phyloP scores from a whole-genome alignment of 805 yeast genomes.

The Zygosaccharomyces lentus region DNA sequence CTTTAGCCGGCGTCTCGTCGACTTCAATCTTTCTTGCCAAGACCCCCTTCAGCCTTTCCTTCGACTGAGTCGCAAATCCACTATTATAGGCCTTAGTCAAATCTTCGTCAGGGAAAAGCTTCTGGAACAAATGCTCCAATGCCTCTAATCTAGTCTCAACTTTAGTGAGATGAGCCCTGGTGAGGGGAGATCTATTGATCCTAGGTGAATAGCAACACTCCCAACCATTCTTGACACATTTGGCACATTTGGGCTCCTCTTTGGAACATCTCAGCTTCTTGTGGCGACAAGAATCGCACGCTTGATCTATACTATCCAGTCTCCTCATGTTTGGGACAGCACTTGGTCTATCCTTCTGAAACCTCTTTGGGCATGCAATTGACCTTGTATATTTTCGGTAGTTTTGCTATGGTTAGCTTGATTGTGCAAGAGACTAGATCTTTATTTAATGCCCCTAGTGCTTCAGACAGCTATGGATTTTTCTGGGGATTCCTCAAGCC shows the following conservation, averaged over 20 bases:
- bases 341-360: neutral
- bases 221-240: conserved; percentile 70
- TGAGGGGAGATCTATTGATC: conserved; percentile 71
- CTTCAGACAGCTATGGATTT: neutral
- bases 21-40: conserved; percentile 8
- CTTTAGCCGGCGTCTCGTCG: neutral
- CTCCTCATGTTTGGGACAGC: neutral
- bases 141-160: conserved; percentile 57
- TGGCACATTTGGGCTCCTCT: conserved; percentile 68
- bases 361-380: neutral
- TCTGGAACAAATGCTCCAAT: conserved; percentile 43
- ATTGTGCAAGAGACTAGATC: neutral
- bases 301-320: conserved; percentile 20
- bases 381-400: neutral
- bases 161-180: conserved; percentile 72
- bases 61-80: conserved; percentile 1
- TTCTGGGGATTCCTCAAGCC: neutral
- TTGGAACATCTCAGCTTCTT: conserved; percentile 79
- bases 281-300: conserved; percentile 78
- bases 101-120: conserved; percentile 44
- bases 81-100: conserved; percentile 38
- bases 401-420: neutral
- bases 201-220: conserved; percentile 76
- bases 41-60: conserved; percentile 9
- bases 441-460: neutral